Evolutionary conservation across 768 basidiomycete species (phyloP), one percentile per base, ranked within the genome.

Genomic region (Gloeophyllum trabeum): DNA sequence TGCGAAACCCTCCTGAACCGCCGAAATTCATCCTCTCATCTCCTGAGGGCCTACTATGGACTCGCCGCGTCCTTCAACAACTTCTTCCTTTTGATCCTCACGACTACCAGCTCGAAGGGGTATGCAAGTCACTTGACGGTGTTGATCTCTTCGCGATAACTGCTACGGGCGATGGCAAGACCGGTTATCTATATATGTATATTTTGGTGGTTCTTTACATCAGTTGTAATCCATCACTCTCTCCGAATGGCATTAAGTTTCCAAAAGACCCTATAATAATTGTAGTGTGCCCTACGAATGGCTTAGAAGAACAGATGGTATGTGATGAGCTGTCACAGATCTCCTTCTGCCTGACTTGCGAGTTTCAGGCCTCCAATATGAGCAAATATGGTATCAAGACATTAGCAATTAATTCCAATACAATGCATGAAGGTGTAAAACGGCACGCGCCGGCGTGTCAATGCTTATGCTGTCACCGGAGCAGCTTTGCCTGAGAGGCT

Each of bases 61-160:
- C 16, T 32, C 28, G 28, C 10, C 10, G 16, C 10, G 16, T 32
- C 10, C 28, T 32, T 32, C 16, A 16, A 10, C 10, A 32, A 32
- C 28, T 32, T 10, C 28, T 32, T 32, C 28, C 28, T 32, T 32
- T 32, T 32, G 22, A 41, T 10, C 44, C 44, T n/a, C 54, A 57
- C 42, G 53, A 55, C 43, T 54, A 55, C 25, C 43, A 51, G 18
- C 38, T 57, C n/a, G 54, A 57, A 34, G 54, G 52, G 4, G 32
- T 57, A 22, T 51, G 54, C 42, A 49, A 50, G 28, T 23, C 47
- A 18, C 14, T 54, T 13, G 55, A 58, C 41, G 53, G 51, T 10
- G 37, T 24, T 12, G 40, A 56, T 39, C 42, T 58, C n/a, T 16
- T 54, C 6, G 51, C 50, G 7, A 36, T 53, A 10, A 39, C 45